Conservation (phyloP, 1,284 basidiomycete species). For the Ceratobasidium sp. region DNA sequence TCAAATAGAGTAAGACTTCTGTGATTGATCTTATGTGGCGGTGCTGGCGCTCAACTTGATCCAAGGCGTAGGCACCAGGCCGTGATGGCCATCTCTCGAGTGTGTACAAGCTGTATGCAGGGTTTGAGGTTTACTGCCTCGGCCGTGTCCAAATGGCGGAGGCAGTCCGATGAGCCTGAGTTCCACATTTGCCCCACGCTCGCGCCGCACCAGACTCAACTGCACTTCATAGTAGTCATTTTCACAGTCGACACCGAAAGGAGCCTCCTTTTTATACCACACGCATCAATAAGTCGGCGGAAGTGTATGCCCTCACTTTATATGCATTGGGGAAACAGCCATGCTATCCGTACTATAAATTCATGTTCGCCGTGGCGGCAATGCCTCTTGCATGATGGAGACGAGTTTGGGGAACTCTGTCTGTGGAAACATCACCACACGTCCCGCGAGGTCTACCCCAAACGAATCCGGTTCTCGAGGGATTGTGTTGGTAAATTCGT, state of each 20-base stretch:
- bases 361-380: conserved; percentile 30
- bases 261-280: not conserved
- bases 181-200: too few relatives aligned
- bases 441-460: conserved; percentile 80
- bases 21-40: not conserved
- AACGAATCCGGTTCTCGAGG: conserved; percentile 77
- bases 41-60: too few relatives aligned
- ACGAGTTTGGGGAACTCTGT: conserved; percentile 45
- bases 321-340: not conserved
- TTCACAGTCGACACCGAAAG: not conserved
- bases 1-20: not conserved
- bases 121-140: not conserved
- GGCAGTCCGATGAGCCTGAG: not conserved
- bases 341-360: not conserved
- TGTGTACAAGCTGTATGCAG: not conserved
- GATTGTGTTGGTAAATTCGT: conserved; percentile 69
- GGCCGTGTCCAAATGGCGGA: not conserved
- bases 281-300: not conserved
- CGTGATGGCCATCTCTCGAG: not conserved
- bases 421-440: conserved; percentile 72
- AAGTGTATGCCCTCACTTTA: not conserved
- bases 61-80: not conserved
- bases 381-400: conserved; percentile 30
- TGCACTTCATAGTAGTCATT: not conserved
- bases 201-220: not conserved